These are phyloP conservation scores for Euphorbia schlechtendalii DNA, from an alignment of 441 rosid species.

Conservation along the genomic window DNA sequence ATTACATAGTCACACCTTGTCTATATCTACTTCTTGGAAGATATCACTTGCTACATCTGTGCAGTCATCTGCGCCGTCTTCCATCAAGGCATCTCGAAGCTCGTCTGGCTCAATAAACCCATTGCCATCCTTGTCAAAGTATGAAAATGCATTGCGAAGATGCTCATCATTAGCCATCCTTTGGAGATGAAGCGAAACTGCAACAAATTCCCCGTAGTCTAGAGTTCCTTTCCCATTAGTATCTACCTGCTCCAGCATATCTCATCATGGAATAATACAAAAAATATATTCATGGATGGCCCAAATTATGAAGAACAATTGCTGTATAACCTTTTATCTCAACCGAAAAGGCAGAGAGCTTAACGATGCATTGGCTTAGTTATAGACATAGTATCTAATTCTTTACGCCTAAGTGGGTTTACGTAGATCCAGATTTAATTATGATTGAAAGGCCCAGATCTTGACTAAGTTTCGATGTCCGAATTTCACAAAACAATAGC, in stretches of 20 bases:
- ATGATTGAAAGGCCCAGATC: not conserved
- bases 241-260: too few relatives aligned
- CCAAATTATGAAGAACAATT: too few relatives aligned
- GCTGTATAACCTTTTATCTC: too few relatives aligned
- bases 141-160: slow-evolving; percentile 79
- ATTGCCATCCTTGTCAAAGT: slow-evolving; percentile 82
- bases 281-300: too few relatives aligned
- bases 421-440: not conserved
- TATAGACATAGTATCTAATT: too few relatives aligned
- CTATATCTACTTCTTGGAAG: slow-evolving; percentile 90
- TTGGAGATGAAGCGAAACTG: slow-evolving; percentile 92
- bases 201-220: slow-evolving; percentile 93
- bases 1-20: slow-evolving; percentile 46
- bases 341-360: too few relatives aligned
- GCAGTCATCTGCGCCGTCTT: slow-evolving; percentile 65
- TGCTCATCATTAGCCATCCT: slow-evolving; percentile 97
- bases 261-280: too few relatives aligned
- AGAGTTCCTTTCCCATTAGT: slow-evolving; percentile 84
- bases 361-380: too few relatives aligned
- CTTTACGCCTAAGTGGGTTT: not conserved
- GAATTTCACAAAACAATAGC: not conserved
- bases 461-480: not conserved
- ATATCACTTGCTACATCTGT: slow-evolving; percentile 60
- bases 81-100: slow-evolving; percentile 59
- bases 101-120: slow-evolving; percentile 71